Evolutionary conservation across 2,329 filamentous ascomycete genomes (phyloP).

Genomic region (Penicillium fuscoglaucum): DNA sequence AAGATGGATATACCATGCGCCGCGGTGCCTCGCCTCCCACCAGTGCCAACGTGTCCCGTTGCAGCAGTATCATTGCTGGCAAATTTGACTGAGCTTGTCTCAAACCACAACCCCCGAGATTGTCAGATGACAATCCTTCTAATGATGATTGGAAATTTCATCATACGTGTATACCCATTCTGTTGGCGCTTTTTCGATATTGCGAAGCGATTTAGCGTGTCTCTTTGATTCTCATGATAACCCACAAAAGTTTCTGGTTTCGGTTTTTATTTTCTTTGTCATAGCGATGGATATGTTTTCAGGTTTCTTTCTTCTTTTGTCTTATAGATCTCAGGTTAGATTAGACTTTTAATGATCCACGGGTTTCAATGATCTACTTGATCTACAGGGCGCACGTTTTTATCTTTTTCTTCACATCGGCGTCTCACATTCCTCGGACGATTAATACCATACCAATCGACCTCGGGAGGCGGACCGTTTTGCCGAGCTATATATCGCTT

Average conservation of each 20-base stretch:
- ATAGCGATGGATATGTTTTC: not conserved
- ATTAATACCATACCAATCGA: slow-evolving; percentile 2
- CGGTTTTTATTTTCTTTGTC: not conserved
- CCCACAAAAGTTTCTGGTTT: slow-evolving; percentile 18
- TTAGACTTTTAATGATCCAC: slow-evolving; percentile 7
- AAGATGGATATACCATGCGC: slow-evolving; percentile 39
- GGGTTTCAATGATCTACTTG: slow-evolving; percentile 7
- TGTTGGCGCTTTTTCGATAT: slow-evolving; percentile 16
- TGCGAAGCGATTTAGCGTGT: slow-evolving; percentile 24
- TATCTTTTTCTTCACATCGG: not conserved
- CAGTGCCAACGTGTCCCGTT: slow-evolving; percentile 40
- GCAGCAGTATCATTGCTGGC: slow-evolving; percentile 34
- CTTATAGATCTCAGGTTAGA: slow-evolving; percentile 11
- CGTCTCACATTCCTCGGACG: not conserved
- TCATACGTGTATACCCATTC: slow-evolving; percentile 5
- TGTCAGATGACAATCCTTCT: not conserved
- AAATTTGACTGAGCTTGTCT: slow-evolving; percentile 26
- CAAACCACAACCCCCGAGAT: not conserved
- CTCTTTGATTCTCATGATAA: slow-evolving; percentile 6
- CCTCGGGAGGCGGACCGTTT: not conserved
- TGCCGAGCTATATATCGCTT: not conserved
- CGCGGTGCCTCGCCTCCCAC: slow-evolving; percentile 34
- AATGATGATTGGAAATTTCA: slow-evolving; percentile 8
- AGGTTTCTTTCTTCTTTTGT: not conserved
- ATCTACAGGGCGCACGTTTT: slow-evolving; percentile 10